Conservation (phyloP, 768 basidiomycete genomes). For the Exidia glandulosa region DNA sequence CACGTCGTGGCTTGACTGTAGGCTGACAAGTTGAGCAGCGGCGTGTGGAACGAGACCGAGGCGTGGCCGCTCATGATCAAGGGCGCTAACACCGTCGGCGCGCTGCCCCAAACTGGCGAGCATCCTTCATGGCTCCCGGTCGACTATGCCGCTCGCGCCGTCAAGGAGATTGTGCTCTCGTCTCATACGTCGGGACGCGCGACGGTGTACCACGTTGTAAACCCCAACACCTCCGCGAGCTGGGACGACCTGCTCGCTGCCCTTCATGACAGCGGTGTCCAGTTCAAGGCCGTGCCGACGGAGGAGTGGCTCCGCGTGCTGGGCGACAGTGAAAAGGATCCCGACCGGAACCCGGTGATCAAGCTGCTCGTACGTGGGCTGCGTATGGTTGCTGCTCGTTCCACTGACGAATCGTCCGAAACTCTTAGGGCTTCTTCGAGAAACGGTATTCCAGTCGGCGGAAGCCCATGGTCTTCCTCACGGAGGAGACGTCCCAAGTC, state of each 20-base stretch:
- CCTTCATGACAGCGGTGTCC: constrained; percentile 26
- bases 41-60: constrained; percentile 46
- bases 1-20: neutral
- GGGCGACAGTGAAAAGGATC: constrained; percentile 25
- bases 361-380: constrained; percentile 25
- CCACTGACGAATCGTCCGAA: neutral
- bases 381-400: constrained; percentile 1
- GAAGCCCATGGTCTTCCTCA: constrained; percentile 25
- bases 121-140: constrained; percentile 42
- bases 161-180: constrained; percentile 31
- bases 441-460: constrained; percentile 16
- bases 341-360: constrained; percentile 29
- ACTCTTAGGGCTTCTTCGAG: constrained; percentile 24
- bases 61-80: constrained; percentile 33
- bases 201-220: constrained; percentile 28
- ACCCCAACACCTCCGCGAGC: constrained; percentile 18
- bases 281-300: constrained; percentile 27
- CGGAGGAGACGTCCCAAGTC: constrained; percentile 20
- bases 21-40: constrained; percentile 13
- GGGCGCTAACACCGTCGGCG: constrained; percentile 29
- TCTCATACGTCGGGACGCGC: neutral
- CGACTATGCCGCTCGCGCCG: constrained; percentile 36
- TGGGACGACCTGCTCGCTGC: constrained; percentile 32
- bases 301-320: constrained; percentile 28
- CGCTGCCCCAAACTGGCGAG: constrained; percentile 19